phyloP scores from a whole-genome alignment of 2,329 filamentous ascomycete genomes.

The Xylariaceae sp. region DNA sequence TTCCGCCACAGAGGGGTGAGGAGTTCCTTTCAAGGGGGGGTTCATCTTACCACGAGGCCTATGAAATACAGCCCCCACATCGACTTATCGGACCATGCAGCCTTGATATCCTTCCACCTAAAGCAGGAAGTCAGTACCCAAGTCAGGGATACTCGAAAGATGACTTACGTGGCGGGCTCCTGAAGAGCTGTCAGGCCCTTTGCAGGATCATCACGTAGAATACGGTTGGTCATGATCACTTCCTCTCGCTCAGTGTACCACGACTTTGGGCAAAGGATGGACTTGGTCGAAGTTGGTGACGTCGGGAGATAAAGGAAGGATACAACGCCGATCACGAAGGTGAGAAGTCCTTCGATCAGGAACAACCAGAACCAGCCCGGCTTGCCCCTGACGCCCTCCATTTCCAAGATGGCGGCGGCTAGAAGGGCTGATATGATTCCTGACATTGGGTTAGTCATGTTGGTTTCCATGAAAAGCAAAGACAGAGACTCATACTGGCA shows the following conservation, averaged over 20 bases:
- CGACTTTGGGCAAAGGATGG: conserved; percentile 51
- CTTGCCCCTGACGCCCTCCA: conserved; percentile 41
- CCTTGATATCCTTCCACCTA: conserved; percentile 39
- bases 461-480: neutral
- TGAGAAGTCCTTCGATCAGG: conserved; percentile 34
- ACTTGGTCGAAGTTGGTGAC: conserved; percentile 59
- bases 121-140: neutral
- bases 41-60: conserved; percentile 30
- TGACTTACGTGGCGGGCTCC: conserved; percentile 1
- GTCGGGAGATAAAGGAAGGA: conserved; percentile 54
- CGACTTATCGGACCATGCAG: conserved; percentile 3
- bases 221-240: conserved; percentile 59
- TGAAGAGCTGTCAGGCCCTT: conserved; percentile 29
- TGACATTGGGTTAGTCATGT: neutral
- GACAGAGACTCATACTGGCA: conserved; percentile 13
- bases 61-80: conserved; percentile 36
- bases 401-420: conserved; percentile 45
- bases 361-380: conserved; percentile 46
- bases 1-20: too few species aligned
- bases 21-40: too few species aligned
- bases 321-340: conserved; percentile 45
- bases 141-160: neutral
- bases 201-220: conserved; percentile 46
- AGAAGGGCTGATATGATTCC: conserved; percentile 31
- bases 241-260: conserved; percentile 64